phyloP scores from a whole-genome alignment of 2,329 filamentous ascomycete species.

The Fusarium coffeatum region DNA sequence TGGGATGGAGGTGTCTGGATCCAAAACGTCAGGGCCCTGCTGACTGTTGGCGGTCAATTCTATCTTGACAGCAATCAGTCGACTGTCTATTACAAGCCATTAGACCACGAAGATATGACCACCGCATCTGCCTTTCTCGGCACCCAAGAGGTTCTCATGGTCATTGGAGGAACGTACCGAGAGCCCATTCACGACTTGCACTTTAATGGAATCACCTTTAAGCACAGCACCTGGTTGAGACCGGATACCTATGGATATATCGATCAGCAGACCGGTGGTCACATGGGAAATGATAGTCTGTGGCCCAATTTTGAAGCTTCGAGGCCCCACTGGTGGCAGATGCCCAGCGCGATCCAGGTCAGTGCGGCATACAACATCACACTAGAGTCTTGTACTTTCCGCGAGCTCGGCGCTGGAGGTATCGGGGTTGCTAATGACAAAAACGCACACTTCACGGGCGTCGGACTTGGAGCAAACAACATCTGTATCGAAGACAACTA shows the following conservation, averaged over 20 bases:
- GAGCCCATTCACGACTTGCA: not conserved
- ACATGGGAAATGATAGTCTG: constrained; percentile 7
- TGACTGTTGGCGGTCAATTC: not conserved
- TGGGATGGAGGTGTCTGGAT: constrained; percentile 14
- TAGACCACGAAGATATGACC: not conserved
- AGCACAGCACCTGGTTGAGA: constrained; percentile 4
- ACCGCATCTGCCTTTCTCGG: not conserved
- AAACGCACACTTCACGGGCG: not conserved
- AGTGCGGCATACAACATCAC: constrained; percentile 2
- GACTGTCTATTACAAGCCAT: not conserved
- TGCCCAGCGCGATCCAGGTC: constrained; percentile 4
- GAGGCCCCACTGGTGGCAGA: constrained; percentile 14
- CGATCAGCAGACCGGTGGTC: constrained; percentile 4
- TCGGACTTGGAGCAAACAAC: not conserved
- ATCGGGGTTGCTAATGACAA: constrained; percentile 2
- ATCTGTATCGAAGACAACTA: not conserved
- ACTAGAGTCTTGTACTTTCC: not conserved
- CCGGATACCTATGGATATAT: not conserved
- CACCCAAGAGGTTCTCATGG: not conserved
- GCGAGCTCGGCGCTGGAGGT: constrained; percentile 8
- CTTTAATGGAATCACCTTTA: not conserved
- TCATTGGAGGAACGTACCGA: not conserved
- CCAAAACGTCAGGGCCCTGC: constrained; percentile 3
- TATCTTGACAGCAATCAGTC: constrained; percentile 2
- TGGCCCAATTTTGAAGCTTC: constrained; percentile 4